Percentiles rank a stretch among this genome's conserved stretches.
These are phyloP conservation scores for Botryotinia convoluta DNA, from an alignment of 2,329 filamentous ascomycete genomes.

Conservation along the genomic window DNA sequence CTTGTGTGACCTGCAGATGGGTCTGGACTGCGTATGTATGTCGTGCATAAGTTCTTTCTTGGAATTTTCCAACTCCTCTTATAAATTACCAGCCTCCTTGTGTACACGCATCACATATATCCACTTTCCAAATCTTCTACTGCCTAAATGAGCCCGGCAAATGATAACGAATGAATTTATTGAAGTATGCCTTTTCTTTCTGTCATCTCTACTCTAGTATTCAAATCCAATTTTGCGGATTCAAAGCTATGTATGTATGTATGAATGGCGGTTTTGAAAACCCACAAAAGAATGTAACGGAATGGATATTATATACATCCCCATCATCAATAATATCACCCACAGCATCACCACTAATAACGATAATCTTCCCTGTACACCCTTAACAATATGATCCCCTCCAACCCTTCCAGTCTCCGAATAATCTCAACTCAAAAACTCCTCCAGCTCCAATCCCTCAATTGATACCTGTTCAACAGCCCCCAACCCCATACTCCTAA, in stretches of 20 bases:
- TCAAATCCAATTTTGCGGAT: background rate
- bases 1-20: conserved; percentile 9
- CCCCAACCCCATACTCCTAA: background rate
- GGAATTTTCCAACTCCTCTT: background rate
- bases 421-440: background rate
- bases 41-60: background rate
- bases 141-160: background rate
- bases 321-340: background rate
- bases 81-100: conserved; percentile 2
- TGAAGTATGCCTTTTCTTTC: background rate
- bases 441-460: conserved; percentile 11
- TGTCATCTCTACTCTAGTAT: background rate
- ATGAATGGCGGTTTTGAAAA: background rate
- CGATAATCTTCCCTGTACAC: background rate
- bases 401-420: background rate
- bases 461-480: background rate
- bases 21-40: background rate
- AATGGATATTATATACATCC: background rate
- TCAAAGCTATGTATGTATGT: background rate
- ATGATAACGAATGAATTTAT: background rate
- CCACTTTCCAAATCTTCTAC: background rate
- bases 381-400: background rate
- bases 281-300: background rate
- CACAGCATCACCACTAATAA: background rate
- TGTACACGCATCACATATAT: background rate